Evolutionary conservation across 2,329 filamentous ascomycete genomes (phyloP), one percentile per base, ranked within the genome.

Genomic region (Diaporthe helianthi): DNA sequence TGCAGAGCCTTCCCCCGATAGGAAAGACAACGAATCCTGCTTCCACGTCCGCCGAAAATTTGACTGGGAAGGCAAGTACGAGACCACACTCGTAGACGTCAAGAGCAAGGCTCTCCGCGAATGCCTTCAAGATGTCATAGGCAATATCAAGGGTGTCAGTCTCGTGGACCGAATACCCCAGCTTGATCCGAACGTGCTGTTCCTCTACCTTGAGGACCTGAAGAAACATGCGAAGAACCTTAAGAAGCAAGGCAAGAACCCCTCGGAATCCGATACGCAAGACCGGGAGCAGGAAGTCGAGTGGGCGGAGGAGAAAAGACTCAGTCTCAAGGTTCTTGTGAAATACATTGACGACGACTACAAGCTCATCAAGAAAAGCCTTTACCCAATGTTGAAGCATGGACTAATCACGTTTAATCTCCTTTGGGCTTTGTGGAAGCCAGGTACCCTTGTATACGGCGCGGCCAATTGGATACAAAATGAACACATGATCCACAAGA

Each of bases 331-430:
- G 76, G 77, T 85, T n/a, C 77, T 85, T 19, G 69, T 84, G 67
- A 80, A 79, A 54, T 81, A 80, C 26, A 79, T 80, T 19, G 75
- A 80, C 60, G 88, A 90, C 71, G 94, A 97, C 78, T 97, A 93
- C 75, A 87, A 89, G 1, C 86, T 92, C 22, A 89, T 86, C 41
- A 94, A 95, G 77, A 93, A 93, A 46, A 85, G 90, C 1, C 84
- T 97, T 0, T 91, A 94, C 73, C 92, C 93, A 0, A 88, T 97
- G 80, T 83, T 97, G 2, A 87, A 93, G 72, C 92, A 90, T 38
- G 93, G 93, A 10, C 89, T 93, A 53, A 97, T 97, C 77, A 97
- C 93, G 0, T 97, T 94, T 74, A 93, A 97, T 69, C 85, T 97
- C 2, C 83, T 97, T 1, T 97, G 94, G 94, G 93, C 93, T 0